Evolutionary conservation across 768 basidiomycete genomes (phyloP).

Genomic region (Phaffia tasmanica): DNA sequence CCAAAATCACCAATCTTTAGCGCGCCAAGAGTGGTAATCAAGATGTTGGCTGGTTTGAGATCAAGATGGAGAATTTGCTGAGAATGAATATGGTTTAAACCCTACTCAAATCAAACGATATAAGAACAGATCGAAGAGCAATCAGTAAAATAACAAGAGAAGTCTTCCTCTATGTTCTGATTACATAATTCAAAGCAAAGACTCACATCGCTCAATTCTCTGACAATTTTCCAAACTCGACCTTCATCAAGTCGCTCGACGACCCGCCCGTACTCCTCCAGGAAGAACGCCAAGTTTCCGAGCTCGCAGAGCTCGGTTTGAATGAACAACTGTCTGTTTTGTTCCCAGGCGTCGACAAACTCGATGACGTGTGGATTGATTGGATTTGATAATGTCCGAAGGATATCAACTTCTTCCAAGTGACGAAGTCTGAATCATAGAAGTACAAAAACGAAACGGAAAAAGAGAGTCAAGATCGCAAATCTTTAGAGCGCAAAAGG

Average conservation of each 20-base stretch:
- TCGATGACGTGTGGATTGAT: conserved; percentile 59
- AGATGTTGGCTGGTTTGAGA: conserved; percentile 93
- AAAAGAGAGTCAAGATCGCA: background rate
- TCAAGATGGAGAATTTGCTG: conserved; percentile 87
- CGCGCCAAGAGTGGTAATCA: conserved; percentile 71
- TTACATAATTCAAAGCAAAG: background rate
- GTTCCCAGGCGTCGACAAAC: conserved; percentile 91
- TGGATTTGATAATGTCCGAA: conserved; percentile 55
- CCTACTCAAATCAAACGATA: conserved; percentile 43
- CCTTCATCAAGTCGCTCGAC: conserved; percentile 72
- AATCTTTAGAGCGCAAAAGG: background rate
- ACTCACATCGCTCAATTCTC: conserved; percentile 78
- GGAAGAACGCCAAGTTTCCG: conserved; percentile 80
- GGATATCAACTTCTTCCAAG: conserved; percentile 85
- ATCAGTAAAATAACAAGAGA: conserved; percentile 7
- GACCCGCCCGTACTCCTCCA: conserved; percentile 76
- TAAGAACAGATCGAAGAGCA: conserved; percentile 29
- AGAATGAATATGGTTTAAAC: conserved; percentile 78
- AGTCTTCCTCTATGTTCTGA: background rate
- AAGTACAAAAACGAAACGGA: background rate
- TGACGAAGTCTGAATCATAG: conserved; percentile 48
- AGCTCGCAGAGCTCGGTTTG: conserved; percentile 88
- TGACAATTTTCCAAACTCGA: conserved; percentile 89
- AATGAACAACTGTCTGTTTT: conserved; percentile 56
- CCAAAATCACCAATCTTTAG: conserved; percentile 98